Base-by-base conservation (phyloP, 805 yeast genomes). In the Wickerhamiella sergipiensis region DNA sequence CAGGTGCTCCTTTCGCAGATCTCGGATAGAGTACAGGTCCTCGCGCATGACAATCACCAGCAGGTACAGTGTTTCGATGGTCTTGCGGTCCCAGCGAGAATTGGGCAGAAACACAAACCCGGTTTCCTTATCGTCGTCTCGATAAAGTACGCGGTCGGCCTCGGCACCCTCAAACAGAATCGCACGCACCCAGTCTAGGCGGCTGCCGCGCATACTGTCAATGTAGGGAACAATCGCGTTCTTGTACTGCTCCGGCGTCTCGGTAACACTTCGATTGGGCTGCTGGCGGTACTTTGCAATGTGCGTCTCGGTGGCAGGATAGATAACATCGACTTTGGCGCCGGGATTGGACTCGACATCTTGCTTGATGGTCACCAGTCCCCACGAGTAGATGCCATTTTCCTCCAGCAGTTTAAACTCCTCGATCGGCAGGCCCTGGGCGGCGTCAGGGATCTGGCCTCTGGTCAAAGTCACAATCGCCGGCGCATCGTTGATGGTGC, bases 331-430 rank as follows among this genome's bases (percentile, higher is more conserved):
- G 50, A 86, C 59, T 61, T 89, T 88, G 15, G 81, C 81, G 0
- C 79, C 74, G 1, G 94, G 85, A 4, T 58, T 58, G 0, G 58
- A 56, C 0, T 67, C 69, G 22, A 61, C 31, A 46, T 73, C 69
- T 55, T 78, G 81, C 2, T 58, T 57, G 43, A 83, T 56, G 1
- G 74, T 64, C 0, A 77, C 77, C 45, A 76, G 64, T 13, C 86
- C 85, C 97, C 97, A 90, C 54, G 74, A 74, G 61, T 90, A 90
- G 1, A 89, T 80, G 59, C 87, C 97, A 64, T 90, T 92, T 15
- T 69, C 64, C n/a, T 85, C 81, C 18, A 81, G 71, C 23, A 69
- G 58, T 24, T 63, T 52, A 22, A 71, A 52, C 26, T 60, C 57
- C 3, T 49, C 46, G 15, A 59, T 29, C 49, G 58, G 52, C 50